These are phyloP conservation scores for Phlyctochytrium arcticum DNA, from an alignment of 192 early-diverging fungal genomes.

Conservation along the genomic window DNA sequence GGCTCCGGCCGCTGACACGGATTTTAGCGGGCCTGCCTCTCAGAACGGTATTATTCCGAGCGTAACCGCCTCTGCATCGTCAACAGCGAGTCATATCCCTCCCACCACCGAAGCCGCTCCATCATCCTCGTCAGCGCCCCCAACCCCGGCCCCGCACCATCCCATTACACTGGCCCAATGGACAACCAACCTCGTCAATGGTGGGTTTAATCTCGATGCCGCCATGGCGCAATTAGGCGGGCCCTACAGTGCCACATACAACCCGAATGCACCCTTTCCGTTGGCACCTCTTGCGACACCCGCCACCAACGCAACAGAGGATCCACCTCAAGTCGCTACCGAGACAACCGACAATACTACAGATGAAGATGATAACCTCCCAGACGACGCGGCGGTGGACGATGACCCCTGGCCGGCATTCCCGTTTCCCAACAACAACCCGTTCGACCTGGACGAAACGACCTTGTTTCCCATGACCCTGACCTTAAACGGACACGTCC, in stretches of 20 bases:
- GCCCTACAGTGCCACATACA: neutral
- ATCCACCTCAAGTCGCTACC: neutral
- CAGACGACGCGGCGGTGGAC: too few relatives aligned
- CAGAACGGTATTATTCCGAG: neutral
- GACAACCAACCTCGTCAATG: too few relatives aligned
- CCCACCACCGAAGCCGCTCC: neutral
- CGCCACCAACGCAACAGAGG: neutral
- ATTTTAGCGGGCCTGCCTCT: too few relatives aligned
- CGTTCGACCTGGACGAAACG: too few relatives aligned
- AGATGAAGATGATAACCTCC: neutral
- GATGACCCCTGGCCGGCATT: neutral
- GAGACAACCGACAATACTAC: neutral
- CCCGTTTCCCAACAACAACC: neutral
- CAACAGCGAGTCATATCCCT: neutral
- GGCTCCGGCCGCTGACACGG: too few relatives aligned
- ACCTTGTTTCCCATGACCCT: slow-evolving; percentile 29
- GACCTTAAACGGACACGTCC: slow-evolving; percentile 27
- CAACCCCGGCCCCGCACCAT: neutral
- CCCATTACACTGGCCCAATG: too few relatives aligned
- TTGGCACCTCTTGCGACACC: too few relatives aligned
- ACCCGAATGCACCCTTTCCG: too few relatives aligned
- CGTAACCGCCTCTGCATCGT: neutral
- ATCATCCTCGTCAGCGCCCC: neutral
- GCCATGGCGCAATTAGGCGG: neutral
- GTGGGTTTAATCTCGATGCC: too few relatives aligned